A percentile compares a stretch with the other conserved stretches of the same genome.
Evolutionary conservation across 345 rosid genomes (phyloP).

Genomic region (Adansonia digitata): DNA sequence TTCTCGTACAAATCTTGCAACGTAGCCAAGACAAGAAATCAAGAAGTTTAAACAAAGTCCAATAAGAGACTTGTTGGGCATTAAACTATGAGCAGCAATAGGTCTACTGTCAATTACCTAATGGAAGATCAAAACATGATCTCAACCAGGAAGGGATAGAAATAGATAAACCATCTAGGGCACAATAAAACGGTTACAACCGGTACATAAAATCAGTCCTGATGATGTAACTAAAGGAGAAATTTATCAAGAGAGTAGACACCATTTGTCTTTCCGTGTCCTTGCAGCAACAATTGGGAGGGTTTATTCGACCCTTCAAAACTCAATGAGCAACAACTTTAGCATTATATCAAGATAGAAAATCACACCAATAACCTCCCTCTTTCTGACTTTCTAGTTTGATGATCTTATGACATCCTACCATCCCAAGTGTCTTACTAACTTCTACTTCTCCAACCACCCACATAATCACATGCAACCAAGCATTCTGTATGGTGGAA

Average conservation of each 20-base stretch:
- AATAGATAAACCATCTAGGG: background rate
- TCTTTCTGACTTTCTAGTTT: background rate
- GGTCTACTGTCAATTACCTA: background rate
- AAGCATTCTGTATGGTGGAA: background rate
- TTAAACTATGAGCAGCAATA: conserved; percentile 4
- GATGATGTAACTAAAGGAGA: background rate
- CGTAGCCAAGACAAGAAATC: background rate
- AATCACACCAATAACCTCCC: background rate
- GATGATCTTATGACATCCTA: background rate
- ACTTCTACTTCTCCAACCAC: background rate
- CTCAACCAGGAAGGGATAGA: background rate
- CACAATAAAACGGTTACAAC: background rate
- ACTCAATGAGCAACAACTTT: background rate
- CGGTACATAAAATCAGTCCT: background rate
- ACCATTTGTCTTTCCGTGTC: background rate
- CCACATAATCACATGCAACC: background rate
- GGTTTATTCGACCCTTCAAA: background rate
- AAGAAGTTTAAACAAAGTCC: background rate
- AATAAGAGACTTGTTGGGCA: background rate
- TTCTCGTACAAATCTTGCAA: background rate
- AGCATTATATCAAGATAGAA: background rate
- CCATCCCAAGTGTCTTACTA: background rate
- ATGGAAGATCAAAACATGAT: background rate
- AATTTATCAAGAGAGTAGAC: background rate
- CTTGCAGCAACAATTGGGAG: background rate